phyloP scores from a whole-genome alignment of 176 grass and related monocot species.

The Canna indica region DNA sequence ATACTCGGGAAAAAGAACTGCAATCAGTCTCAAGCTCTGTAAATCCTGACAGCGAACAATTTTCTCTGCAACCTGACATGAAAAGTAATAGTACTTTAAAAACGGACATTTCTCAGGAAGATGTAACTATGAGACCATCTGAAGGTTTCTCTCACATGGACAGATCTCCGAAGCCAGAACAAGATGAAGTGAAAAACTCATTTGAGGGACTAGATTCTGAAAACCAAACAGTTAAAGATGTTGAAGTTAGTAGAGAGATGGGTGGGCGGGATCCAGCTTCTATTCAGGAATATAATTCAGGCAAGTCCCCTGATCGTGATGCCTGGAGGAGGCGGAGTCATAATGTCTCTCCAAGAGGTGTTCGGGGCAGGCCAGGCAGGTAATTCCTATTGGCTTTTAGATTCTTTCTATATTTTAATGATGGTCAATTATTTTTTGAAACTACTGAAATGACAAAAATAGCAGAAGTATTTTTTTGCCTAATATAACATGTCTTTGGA shows the following conservation, averaged over 20 bases:
- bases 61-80: constrained; percentile 15
- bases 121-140: constrained; percentile 29
- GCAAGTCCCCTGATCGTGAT: constrained; percentile 43
- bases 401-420: constrained; percentile 17
- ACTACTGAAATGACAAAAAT: too few relatives aligned
- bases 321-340: constrained; percentile 40
- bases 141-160: constrained; percentile 36
- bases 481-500: too few relatives aligned
- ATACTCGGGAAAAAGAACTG: constrained; percentile 12
- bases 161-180: constrained; percentile 24
- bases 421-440: constrained; percentile 10
- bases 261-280: constrained; percentile 36
- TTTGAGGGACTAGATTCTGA: constrained; percentile 19
- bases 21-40: constrained; percentile 8
- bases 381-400: not conserved
- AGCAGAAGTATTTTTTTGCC: too few relatives aligned
- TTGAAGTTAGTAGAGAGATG: constrained; percentile 34
- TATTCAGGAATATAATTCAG: constrained; percentile 35
- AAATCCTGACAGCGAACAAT: constrained; percentile 18
- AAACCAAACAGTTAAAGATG: constrained; percentile 31
- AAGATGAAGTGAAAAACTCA: constrained; percentile 33
- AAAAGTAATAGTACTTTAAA: constrained; percentile 23
- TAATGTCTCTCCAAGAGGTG: constrained; percentile 55
- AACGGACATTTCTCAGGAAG: constrained; percentile 23
- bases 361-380: constrained; percentile 36